These are phyloP conservation scores for Conticribra weissflogii DNA, from an alignment of 108 stramenopile genomes.

Conservation along the genomic window DNA sequence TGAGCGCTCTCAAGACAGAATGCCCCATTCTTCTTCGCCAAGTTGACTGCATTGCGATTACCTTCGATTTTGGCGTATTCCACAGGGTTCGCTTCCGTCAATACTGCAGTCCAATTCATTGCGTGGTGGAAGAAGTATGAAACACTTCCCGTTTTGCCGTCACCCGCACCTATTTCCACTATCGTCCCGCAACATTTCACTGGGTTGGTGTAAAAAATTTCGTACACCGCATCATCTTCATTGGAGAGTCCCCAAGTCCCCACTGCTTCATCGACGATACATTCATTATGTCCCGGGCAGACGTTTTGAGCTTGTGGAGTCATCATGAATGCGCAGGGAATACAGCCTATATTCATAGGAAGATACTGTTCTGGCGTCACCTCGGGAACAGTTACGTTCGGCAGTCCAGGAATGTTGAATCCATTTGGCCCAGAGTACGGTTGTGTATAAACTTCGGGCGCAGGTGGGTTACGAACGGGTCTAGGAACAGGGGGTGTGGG, in stretches of 20 bases:
- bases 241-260: constrained; percentile 41
- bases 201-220: constrained; percentile 60
- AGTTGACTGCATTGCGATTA: constrained; percentile 38
- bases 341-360: neutral
- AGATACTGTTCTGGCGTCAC: neutral
- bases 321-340: neutral
- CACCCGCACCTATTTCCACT: constrained; percentile 56
- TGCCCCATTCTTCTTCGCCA: constrained; percentile 36
- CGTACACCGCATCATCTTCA: constrained; percentile 59
- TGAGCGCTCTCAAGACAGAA: constrained; percentile 44
- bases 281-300: neutral
- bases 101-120: constrained; percentile 53
- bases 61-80: constrained; percentile 28
- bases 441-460: neutral
- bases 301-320: neutral
- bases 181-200: constrained; percentile 56
- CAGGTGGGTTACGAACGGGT: neutral
- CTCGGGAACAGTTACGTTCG: no score
- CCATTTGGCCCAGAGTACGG: neutral
- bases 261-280: constrained; percentile 43
- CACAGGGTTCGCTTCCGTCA: constrained; percentile 52
- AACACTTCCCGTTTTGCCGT: constrained; percentile 28
- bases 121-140: constrained; percentile 54
- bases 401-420: neutral
- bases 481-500: neutral